Base-by-base conservation (phyloP, 1,284 basidiomycete genomes). In the Cystobasidium sp. region DNA sequence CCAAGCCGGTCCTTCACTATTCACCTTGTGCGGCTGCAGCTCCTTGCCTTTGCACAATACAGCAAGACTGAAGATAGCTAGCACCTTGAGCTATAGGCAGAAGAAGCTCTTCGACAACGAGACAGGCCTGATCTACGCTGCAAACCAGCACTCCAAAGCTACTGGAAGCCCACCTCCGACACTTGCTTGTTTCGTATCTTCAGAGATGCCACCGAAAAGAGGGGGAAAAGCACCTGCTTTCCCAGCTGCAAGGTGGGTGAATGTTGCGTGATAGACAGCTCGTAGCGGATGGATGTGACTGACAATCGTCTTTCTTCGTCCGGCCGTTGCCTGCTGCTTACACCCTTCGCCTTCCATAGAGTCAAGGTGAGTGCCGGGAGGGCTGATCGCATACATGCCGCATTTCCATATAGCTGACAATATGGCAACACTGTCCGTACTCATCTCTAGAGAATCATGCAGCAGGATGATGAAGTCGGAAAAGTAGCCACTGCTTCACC, bases 381-480 rank as follows among this genome's bases (percentile, higher is more conserved):
- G 20, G 24, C 47, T 43, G 22, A 18, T 9, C 39, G 6, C 16
- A 6, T 1, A 31, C 31, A 31, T 31, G 31, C 31, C 31, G 31
- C 31, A 31, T 31, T 31, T 1, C 31, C 31, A 31, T 31, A 31
- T 31, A 31, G 31, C 31, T 31, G 31, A 31, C 31, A n/a, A n/a
- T n/a, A n/a, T n/a, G n/a, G n/a, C n/a, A n/a, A n/a, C n/a, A n/a
- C n/a, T n/a, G n/a, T n/a, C n/a, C n/a, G n/a, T n/a, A n/a, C n/a
- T n/a, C n/a, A n/a, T n/a, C n/a, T 24, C 12, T 22, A 24, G 24
- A 12, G 3, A 22, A 43, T 7, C 76, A 99, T 99, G 93, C 96
- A 99, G 85, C 94, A 96, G 82, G 96, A 99, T 82, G 97, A 99
- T 82, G 96, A 99, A 82, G 96, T 99, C 18, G 96, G 97, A 72